Evolutionary conservation across 2,329 filamentous ascomycete genomes (phyloP), one percentile per base, ranked within the genome.

Genomic region (Monosporascus sp.): DNA sequence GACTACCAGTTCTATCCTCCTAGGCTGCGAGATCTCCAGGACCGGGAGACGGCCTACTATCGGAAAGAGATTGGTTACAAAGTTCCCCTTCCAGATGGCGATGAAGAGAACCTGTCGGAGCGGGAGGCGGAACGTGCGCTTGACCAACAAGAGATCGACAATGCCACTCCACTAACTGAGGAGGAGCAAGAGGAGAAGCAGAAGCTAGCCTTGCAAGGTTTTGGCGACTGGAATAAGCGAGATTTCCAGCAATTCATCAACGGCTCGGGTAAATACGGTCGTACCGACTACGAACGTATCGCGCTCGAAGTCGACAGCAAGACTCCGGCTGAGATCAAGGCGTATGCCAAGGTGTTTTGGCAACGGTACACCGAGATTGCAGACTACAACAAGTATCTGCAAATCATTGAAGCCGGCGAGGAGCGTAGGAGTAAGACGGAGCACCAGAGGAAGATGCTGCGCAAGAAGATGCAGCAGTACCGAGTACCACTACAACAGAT

Each of bases 171-270:
- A 0, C 74, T 99, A 60, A 96, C 89, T 0, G 91, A 97, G 64
- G 89, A 90, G 56, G 94, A 99, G 70, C 85, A 88, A 61, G 87
- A 87, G 37, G 88, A 95, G 71, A 99, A 99, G 72, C 83, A 90
- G 57, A 78, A 78, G 37, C 80, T 99, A 52, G 89, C 90, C 1
- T 80, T 85, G 51, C 83, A 94, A 68, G 94, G 95, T 8, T 99
- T 99, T 63, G 86, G 85, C 2, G 86, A 94, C 37, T 99, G 95
- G 94, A 97, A 96, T 73, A 88, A 91, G 63, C 86, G 95, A 62
- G 95, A 99, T 70, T 99, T 97, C 74, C 93, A 97, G 68, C 94
- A 97, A 62, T 99, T 99, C 69, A 81, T 99, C 72, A 97, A 97
- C 64, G 92, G 90, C 20, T 96, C 90, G 37, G 93, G 90, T 55